These are phyloP conservation scores for Neurospora tetrasperma DNA, from an alignment of 495 filamentous ascomycete species.

Conservation along the genomic window DNA sequence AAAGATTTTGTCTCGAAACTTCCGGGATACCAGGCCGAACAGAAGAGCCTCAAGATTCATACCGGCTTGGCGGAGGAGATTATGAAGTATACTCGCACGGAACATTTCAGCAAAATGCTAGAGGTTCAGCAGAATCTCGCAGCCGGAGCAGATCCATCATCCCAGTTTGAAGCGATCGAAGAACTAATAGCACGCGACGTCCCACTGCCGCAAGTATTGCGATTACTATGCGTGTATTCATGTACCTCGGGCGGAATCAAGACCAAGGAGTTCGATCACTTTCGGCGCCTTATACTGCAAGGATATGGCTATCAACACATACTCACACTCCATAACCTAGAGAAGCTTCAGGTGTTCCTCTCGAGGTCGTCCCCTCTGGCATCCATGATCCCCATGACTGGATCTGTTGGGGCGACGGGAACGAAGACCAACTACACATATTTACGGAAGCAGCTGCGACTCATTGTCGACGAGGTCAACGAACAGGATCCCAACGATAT, in stretches of 20 bases:
- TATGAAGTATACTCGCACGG: conserved; percentile 77
- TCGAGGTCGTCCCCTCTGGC: conserved; percentile 58
- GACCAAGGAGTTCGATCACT: conserved; percentile 74
- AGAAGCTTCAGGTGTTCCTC: conserved; percentile 78
- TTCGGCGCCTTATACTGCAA: conserved; percentile 78
- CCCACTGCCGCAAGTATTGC: conserved; percentile 66
- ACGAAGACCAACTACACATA: conserved; percentile 84
- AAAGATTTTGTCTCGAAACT: conserved; percentile 87
- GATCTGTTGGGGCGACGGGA: conserved; percentile 41
- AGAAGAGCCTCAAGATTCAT: conserved; percentile 83
- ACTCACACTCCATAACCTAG: conserved; percentile 77
- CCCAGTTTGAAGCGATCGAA: conserved; percentile 81
- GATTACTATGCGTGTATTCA: conserved; percentile 83
- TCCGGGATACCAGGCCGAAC: conserved; percentile 85
- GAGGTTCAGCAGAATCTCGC: conserved; percentile 95
- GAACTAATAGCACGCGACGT: conserved; percentile 84
- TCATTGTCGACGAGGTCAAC: conserved; percentile 95
- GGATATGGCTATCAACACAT: conserved; percentile 93
- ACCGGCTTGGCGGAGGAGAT: conserved; percentile 91
- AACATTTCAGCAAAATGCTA: conserved; percentile 75
- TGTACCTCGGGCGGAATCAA: conserved; percentile 83
- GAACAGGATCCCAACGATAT: conserved; percentile 95
- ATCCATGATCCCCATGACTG: conserved; percentile 57
- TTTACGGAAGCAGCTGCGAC: conserved; percentile 69
- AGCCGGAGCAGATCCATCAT: conserved; percentile 78